Percentiles rank a stretch among this genome's conserved stretches.
Conservation (phyloP, 2,329 filamentous ascomycete species). For the Aureobasidium sp. region DNA sequence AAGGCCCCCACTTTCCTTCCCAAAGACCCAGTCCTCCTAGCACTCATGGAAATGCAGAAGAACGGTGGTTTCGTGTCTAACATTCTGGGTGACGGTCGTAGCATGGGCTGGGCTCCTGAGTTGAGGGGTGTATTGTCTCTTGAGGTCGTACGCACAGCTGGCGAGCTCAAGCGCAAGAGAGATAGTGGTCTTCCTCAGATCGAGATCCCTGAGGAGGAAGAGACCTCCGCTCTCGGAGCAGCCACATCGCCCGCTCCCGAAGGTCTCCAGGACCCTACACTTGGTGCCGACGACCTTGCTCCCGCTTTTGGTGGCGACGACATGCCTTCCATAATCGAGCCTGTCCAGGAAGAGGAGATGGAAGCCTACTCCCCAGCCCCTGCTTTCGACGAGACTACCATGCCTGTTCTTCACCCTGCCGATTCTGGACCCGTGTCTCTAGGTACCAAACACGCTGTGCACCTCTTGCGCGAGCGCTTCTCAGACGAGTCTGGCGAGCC, state of each 20-base stretch:
- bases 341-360: constrained; percentile 34
- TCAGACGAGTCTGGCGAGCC: constrained; percentile 54
- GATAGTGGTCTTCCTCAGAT: constrained; percentile 80
- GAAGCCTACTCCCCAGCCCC: constrained; percentile 32
- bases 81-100: constrained; percentile 74
- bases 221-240: constrained; percentile 39
- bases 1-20: constrained; percentile 77
- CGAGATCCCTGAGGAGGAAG: constrained; percentile 55
- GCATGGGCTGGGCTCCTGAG: constrained; percentile 81
- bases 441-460: constrained; percentile 91
- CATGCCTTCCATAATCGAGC: constrained; percentile 26
- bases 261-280: constrained; percentile 19
- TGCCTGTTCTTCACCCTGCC: constrained; percentile 67
- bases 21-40: constrained; percentile 76
- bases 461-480: constrained; percentile 84
- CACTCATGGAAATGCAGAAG: constrained; percentile 86
- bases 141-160: constrained; percentile 67
- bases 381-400: constrained; percentile 71
- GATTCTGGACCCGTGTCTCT: constrained; percentile 83
- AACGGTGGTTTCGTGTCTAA: constrained; percentile 83
- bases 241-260: constrained; percentile 20
- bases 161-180: constrained; percentile 87
- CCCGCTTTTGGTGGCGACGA: constrained; percentile 22
- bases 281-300: constrained; percentile 29
- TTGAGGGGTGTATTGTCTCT: constrained; percentile 86